phyloP scores from a whole-genome alignment of 1,139 yeast genomes.

The Magnusiomyces ingens region DNA sequence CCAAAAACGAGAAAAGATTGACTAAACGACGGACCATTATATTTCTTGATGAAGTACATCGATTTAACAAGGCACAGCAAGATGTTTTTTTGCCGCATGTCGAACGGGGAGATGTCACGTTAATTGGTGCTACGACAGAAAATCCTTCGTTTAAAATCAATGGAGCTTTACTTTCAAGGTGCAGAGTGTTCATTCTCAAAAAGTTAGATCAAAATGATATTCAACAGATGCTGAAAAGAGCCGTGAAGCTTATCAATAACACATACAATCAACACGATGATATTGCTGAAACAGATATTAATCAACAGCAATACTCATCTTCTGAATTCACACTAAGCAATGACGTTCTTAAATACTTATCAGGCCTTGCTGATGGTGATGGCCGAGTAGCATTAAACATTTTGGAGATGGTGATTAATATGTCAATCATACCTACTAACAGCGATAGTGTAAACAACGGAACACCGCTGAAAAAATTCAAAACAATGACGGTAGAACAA shows the following conservation, averaged over 20 bases:
- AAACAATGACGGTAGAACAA: constrained; percentile 34
- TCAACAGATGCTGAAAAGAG: constrained; percentile 52
- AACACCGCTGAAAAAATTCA: constrained; percentile 6
- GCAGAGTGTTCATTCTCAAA: constrained; percentile 78
- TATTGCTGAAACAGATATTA: background rate
- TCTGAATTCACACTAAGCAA: constrained; percentile 20
- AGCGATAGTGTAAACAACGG: constrained; percentile 1
- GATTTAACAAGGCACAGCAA: constrained; percentile 86
- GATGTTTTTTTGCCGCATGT: constrained; percentile 53
- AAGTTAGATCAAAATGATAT: constrained; percentile 53
- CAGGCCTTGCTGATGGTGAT: constrained; percentile 80
- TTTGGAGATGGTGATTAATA: constrained; percentile 46
- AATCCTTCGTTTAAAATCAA: constrained; percentile 90
- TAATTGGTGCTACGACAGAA: constrained; percentile 93
- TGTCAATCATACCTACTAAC: constrained; percentile 13
- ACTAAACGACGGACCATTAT: constrained; percentile 68
- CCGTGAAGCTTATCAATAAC: constrained; percentile 54
- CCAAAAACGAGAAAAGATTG: constrained; percentile 58
- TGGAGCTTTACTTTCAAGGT: constrained; percentile 79
- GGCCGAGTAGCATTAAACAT: constrained; percentile 77
- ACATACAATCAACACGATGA: constrained; percentile 39
- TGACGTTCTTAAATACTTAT: constrained; percentile 61
- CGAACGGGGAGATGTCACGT: constrained; percentile 37
- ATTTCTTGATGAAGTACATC: constrained; percentile 87
- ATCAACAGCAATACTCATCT: background rate